Evolutionary conservation across 2,329 filamentous ascomycete species (phyloP).

Genomic region (Sporothrix brunneoviolacea): DNA sequence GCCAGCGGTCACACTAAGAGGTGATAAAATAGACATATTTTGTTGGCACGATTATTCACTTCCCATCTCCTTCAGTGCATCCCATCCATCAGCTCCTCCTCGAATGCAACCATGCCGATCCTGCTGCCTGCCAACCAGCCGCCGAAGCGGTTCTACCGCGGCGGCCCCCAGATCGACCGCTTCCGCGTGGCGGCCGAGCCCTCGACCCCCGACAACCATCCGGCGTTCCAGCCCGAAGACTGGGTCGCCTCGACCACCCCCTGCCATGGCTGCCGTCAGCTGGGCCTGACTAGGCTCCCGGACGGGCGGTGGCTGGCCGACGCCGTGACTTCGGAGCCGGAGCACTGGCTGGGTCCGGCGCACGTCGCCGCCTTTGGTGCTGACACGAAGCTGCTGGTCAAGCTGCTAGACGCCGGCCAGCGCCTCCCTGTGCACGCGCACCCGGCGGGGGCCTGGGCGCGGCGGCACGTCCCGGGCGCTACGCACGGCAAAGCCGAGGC

Average conservation of each 20-base stretch:
- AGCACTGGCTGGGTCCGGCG: neutral
- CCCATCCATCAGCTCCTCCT: no score
- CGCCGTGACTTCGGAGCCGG: neutral
- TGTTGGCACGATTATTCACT: no score
- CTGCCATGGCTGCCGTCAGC: neutral
- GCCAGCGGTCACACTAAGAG: no score
- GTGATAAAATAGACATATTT: no score
- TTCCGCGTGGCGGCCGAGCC: neutral
- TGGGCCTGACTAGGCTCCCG: neutral
- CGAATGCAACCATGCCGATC: no score
- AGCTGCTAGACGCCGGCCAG: constrained; percentile 5
- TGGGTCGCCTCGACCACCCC: constrained; percentile 6
- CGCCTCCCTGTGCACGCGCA: constrained; percentile 7
- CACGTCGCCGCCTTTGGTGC: neutral
- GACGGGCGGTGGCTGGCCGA: neutral
- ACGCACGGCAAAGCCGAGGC: constrained; percentile 4
- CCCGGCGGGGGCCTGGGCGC: neutral
- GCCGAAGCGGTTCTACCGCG: neutral
- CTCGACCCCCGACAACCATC: neutral
- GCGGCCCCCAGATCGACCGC: neutral
- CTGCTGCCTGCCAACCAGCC: neutral
- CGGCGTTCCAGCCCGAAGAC: neutral
- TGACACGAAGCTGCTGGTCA: constrained; percentile 3
- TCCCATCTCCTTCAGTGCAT: no score
- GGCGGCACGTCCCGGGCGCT: neutral